Conservation (phyloP, 768 basidiomycete genomes). For the Leccinellum albellum region DNA sequence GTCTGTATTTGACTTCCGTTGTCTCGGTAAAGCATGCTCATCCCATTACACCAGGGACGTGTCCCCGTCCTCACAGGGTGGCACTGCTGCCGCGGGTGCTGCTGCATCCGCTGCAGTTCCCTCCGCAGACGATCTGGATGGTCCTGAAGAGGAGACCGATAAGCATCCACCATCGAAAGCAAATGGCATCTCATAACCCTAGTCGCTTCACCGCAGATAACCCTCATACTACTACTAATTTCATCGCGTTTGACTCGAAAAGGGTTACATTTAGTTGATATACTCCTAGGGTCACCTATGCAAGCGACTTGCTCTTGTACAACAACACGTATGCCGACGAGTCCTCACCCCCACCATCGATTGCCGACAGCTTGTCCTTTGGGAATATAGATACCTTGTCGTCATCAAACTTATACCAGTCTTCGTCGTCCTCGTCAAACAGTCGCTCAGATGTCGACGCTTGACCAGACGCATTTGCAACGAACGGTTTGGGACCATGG, state of each 20-base stretch:
- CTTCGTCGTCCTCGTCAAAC: conserved; percentile 60
- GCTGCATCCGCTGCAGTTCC: conserved; percentile 72
- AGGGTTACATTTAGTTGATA: conserved; percentile 16
- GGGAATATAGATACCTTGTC: conserved; percentile 88
- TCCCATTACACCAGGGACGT: conserved; percentile 55
- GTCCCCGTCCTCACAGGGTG: conserved; percentile 44
- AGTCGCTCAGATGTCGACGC: conserved; percentile 14
- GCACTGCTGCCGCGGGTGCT: conserved; percentile 49
- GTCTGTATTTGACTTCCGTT: conserved; percentile 37
- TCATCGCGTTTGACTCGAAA: conserved; percentile 3
- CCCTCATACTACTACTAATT: conserved; percentile 10
- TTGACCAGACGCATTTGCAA: conserved; percentile 1
- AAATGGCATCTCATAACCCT: conserved; percentile 24
- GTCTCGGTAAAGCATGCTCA: background rate
- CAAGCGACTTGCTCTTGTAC: conserved; percentile 64
- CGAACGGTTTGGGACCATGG: conserved; percentile 32
- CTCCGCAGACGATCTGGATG: conserved; percentile 64
- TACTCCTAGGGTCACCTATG: conserved; percentile 17
- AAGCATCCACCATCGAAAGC: conserved; percentile 14
- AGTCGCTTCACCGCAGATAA: conserved; percentile 2
- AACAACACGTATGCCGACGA: conserved; percentile 86
- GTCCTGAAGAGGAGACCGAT: conserved; percentile 31
- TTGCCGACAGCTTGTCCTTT: conserved; percentile 73
- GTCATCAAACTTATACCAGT: conserved; percentile 97
- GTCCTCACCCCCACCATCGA: conserved; percentile 93